A percentile compares a stretch with the other conserved stretches of the same genome.
These are phyloP conservation scores for Chlorociboria aeruginascens DNA, from an alignment of 495 filamentous ascomycete species.

Conservation along the genomic window DNA sequence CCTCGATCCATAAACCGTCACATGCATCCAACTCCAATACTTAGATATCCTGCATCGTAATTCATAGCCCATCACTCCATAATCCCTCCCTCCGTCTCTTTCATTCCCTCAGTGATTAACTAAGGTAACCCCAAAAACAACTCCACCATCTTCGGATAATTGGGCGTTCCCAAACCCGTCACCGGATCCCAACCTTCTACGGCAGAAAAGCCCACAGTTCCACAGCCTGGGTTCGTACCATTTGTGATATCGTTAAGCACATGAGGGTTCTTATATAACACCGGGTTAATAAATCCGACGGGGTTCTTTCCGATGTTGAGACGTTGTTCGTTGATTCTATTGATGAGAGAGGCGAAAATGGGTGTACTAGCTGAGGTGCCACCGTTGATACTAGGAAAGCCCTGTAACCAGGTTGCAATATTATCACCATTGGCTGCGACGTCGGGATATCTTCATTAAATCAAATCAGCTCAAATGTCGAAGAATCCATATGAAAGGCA, in stretches of 20 bases:
- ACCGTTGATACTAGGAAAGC: conserved; percentile 28
- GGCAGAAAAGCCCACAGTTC: conserved; percentile 36
- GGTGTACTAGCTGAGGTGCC: conserved; percentile 37
- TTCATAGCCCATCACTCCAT: conserved; percentile 29
- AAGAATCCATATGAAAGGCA: too few relatives aligned
- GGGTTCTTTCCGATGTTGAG: conserved; percentile 42
- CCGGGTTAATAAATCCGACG: conserved; percentile 49
- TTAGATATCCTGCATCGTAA: background rate
- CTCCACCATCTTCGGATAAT: conserved; percentile 34
- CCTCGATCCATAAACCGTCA: too few relatives aligned
- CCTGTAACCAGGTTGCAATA: conserved; percentile 34
- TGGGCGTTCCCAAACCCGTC: conserved; percentile 41
- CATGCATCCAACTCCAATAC: too few relatives aligned
- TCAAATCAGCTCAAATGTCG: background rate
- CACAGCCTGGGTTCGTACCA: conserved; percentile 36
- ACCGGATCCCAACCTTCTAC: conserved; percentile 53
- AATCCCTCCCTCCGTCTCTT: conserved; percentile 33
- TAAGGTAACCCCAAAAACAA: conserved; percentile 23
- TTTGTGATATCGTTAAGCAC: conserved; percentile 38
- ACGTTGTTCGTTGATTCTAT: conserved; percentile 49
- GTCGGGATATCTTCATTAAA: conserved; percentile 39
- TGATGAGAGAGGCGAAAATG: conserved; percentile 36
- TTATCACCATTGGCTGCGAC: conserved; percentile 51
- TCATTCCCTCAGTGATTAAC: background rate
- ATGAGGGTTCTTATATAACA: conserved; percentile 39